Conservation (phyloP, 2,329 filamentous ascomycete species). For the Fusarium sambucinum region DNA sequence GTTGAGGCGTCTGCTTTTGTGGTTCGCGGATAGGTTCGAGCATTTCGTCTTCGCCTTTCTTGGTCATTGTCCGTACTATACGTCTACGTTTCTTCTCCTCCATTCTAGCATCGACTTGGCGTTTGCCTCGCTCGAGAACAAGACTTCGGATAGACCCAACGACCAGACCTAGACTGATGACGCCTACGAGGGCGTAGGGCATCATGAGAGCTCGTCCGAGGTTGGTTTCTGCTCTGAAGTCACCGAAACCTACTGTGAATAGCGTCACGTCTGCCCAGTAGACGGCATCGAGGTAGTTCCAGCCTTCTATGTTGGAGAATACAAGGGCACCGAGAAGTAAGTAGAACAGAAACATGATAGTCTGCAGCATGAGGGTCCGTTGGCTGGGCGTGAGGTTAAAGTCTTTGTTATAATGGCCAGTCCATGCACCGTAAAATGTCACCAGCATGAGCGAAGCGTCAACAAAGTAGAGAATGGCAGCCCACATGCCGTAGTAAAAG, state of each 20-base stretch:
- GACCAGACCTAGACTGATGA: constrained; percentile 86
- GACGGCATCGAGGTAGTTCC: constrained; percentile 81
- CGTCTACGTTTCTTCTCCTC: constrained; percentile 69
- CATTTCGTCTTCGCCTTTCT: constrained; percentile 60
- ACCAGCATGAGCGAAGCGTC: constrained; percentile 80
- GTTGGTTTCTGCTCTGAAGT: constrained; percentile 61
- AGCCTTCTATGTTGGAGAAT: constrained; percentile 78
- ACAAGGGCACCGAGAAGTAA: constrained; percentile 81
- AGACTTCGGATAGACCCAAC: constrained; percentile 81
- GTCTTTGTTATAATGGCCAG: constrained; percentile 78
- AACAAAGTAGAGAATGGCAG: constrained; percentile 82
- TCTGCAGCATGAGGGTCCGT: constrained; percentile 89
- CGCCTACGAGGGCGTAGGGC: constrained; percentile 84
- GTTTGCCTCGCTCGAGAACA: constrained; percentile 68
- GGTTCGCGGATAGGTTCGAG: constrained; percentile 61
- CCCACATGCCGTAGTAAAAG: constrained; percentile 87
- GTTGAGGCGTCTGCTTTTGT: constrained; percentile 7
- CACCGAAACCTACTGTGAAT: constrained; percentile 74
- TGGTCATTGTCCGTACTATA: constrained; percentile 60
- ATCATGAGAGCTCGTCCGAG: constrained; percentile 79
- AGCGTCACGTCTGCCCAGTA: constrained; percentile 83
- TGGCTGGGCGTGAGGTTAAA: constrained; percentile 85
- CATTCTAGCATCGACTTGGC: constrained; percentile 67
- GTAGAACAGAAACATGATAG: constrained; percentile 86
- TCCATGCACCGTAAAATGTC: constrained; percentile 82